Evolutionary conservation across 495 filamentous ascomycete species (phyloP).

Genomic region (Aspergillus homomorphus): DNA sequence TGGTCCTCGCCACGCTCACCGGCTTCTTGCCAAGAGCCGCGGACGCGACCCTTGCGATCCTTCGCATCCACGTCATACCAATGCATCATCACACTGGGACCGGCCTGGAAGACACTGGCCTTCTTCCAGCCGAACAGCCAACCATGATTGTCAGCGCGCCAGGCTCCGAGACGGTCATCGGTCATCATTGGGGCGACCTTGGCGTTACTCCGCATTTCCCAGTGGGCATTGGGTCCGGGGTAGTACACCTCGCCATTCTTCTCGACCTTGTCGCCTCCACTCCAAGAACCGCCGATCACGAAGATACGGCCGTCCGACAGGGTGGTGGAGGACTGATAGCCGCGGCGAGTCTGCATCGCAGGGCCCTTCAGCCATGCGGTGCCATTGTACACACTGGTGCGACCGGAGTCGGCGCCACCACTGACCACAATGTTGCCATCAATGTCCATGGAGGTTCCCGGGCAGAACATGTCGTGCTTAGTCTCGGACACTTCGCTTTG

Average conservation of each 20-base stretch:
- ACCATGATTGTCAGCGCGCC: slow-evolving; percentile 53
- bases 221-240: slow-evolving; percentile 29
- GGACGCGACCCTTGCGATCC: slow-evolving; percentile 15
- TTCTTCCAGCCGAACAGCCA: slow-evolving; percentile 63
- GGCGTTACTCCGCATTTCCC: slow-evolving; percentile 36
- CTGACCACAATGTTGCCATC: slow-evolving; percentile 52
- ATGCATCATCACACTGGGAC: slow-evolving; percentile 54
- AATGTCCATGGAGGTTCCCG: slow-evolving; percentile 51
- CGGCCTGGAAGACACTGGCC: slow-evolving; percentile 55
- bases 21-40: slow-evolving; percentile 36
- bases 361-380: slow-evolving; percentile 29
- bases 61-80: slow-evolving; percentile 46
- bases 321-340: slow-evolving; percentile 55
- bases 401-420: slow-evolving; percentile 44
- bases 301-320: slow-evolving; percentile 55
- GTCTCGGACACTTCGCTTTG: slow-evolving; percentile 43
- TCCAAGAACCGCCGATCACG: slow-evolving; percentile 59
- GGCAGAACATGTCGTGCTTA: slow-evolving; percentile 62
- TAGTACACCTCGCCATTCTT: slow-evolving; percentile 59
- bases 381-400: slow-evolving; percentile 47
- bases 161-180: slow-evolving; percentile 42
- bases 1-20: slow-evolving; percentile 34
- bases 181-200: slow-evolving; percentile 50
- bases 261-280: slow-evolving; percentile 28
- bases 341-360: slow-evolving; percentile 49